Evolutionary conservation across 169 alveolate species (phyloP), one percentile per base, ranked within the genome.

Genomic region (Eimeria tenella): DNA sequence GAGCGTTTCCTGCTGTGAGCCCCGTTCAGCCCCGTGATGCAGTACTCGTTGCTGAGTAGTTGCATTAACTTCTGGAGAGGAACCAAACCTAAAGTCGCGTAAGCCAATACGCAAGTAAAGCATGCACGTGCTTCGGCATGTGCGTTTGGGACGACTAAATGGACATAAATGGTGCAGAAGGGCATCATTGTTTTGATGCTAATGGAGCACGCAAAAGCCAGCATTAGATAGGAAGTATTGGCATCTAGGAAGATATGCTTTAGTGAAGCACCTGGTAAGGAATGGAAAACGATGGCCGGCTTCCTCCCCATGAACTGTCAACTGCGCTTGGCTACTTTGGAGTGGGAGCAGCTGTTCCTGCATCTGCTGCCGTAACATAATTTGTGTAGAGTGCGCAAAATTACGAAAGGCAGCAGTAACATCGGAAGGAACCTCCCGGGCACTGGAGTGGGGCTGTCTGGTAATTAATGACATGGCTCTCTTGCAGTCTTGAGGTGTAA

Each of bases 191-290:
- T 74, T 74, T 42, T 10, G n/a, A 49, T 74, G n/a, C 62, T 31
- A 17, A 74, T 5, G 6, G 49, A 60, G 11, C 42, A 31, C 42
- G 62, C n/a, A 15, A 60, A 42, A 17, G 6, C 10, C 84, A 74
- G 25, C 62, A 74, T 74, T 11, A 5, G 31, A 7, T 31, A 31
- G 19, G 31, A 17, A 50, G 19, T 25, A 19, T 49, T 11, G 84
- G 49, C n/a, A 4, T 4, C 0, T 56, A 74, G 52, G 84, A 15
- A 50, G 0, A 15, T 4, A 4, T 4, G 4, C 42, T 19, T 7
- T 74, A 15, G 42, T 6, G 84, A 60, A 42, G 71, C 21, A 83
- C 90, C 90, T 83, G 90, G 75, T 15, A 21, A 83, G 90, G 84
- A 49, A 50, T 25, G 84, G 84, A 31, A 49, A 74, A 10, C 42